Percentiles rank a stretch among this genome's conserved stretches.
phyloP scores from a whole-genome alignment of 805 yeast genomes.

The Spathaspora gorwiae region DNA sequence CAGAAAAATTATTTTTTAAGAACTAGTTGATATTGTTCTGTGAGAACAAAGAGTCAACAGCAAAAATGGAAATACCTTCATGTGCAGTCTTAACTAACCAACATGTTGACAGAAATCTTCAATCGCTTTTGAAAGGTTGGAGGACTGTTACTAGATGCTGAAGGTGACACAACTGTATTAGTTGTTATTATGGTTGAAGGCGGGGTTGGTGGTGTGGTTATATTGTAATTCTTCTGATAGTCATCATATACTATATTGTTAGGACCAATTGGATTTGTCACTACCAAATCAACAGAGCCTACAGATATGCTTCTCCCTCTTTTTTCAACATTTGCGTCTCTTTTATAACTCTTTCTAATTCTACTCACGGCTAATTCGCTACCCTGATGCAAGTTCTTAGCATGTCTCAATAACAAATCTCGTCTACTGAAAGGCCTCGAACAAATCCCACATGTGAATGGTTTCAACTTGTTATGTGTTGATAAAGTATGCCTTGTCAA shows the following conservation, averaged over 20 bases:
- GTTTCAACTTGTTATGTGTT: slow-evolving; percentile 43
- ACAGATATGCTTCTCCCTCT: neutral
- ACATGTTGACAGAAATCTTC: slow-evolving; percentile 40
- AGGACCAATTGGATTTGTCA: neutral
- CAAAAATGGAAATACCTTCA: no score
- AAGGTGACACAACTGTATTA: slow-evolving; percentile 1
- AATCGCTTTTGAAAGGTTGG: slow-evolving; percentile 16
- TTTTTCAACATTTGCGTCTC: slow-evolving; percentile 11
- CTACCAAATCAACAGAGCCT: neutral
- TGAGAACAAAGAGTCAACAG: no score
- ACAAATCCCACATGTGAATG: slow-evolving; percentile 43
- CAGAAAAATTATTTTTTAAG: no score
- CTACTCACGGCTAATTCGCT: slow-evolving; percentile 40
- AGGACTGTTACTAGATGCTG: neutral
- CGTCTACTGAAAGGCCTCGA: slow-evolving; percentile 39
- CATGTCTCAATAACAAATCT: slow-evolving; percentile 41
- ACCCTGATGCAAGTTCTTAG: slow-evolving; percentile 42
- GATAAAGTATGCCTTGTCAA: slow-evolving; percentile 38
- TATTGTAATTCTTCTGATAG: neutral
- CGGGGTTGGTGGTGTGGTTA: neutral
- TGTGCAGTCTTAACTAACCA: slow-evolving; percentile 25
- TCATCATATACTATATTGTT: neutral
- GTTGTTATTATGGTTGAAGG: neutral
- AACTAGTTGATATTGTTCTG: no score
- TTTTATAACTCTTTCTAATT: slow-evolving; percentile 34